Evolutionary conservation across 371 early-diverging fungal genomes (phyloP).

Genomic region (Rhizomucor miehei): DNA sequence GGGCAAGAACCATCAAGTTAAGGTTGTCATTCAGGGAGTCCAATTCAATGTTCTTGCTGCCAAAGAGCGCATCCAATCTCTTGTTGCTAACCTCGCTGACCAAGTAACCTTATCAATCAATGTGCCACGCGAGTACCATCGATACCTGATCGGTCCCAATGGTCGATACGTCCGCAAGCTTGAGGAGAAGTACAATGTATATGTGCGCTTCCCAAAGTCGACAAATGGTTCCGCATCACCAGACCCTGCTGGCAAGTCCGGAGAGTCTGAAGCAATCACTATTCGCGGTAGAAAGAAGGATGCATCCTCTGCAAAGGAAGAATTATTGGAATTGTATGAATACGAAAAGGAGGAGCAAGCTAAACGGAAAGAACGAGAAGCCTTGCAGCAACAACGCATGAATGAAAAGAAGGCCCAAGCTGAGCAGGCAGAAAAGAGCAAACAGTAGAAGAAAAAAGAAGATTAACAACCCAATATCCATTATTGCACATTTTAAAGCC

Average conservation of each 20-base stretch:
- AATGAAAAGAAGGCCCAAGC: conserved; percentile 6
- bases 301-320: conserved; percentile 69
- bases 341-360: conserved; percentile 68
- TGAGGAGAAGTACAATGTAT: conserved; percentile 79
- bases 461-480: too few species aligned
- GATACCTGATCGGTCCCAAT: conserved; percentile 71
- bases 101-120: conserved; percentile 59
- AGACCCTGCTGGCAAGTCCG: conserved; percentile 10
- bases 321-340: conserved; percentile 73
- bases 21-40: conserved; percentile 79
- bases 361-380: conserved; percentile 44
- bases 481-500: too few species aligned
- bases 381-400: conserved; percentile 6
- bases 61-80: conserved; percentile 64
- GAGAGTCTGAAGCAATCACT: conserved; percentile 60
- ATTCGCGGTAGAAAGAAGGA: conserved; percentile 77
- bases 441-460: too few species aligned
- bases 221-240: conserved; percentile 23
- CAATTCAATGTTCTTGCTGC: conserved; percentile 75
- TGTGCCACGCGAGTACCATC: conserved; percentile 67
- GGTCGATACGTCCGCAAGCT: conserved; percentile 79
- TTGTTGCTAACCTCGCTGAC: conserved; percentile 76
- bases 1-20: conserved; percentile 49
- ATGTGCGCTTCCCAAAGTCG: conserved; percentile 68
- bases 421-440: too few species aligned